phyloP scores from a whole-genome alignment of 495 filamentous ascomycete species.

The Melanomma pulvis-pyrius region DNA sequence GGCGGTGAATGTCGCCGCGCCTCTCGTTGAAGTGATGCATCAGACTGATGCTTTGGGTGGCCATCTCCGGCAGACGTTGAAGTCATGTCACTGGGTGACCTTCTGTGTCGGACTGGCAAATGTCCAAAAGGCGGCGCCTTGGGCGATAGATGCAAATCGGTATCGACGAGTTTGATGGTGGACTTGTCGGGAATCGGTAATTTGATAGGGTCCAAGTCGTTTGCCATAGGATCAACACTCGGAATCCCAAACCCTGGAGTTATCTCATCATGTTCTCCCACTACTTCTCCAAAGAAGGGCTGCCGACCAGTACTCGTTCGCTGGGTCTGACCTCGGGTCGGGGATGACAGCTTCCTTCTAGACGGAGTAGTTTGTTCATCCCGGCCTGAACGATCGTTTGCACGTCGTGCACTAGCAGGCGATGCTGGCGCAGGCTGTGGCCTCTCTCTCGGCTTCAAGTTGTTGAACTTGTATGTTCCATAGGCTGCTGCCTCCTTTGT shows the following conservation, averaged over 20 bases:
- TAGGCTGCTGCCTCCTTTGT: conserved; percentile 30
- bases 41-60: neutral
- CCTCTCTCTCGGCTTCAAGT: conserved; percentile 36
- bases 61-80: neutral
- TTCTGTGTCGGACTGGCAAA: neutral
- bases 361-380: conserved; percentile 17
- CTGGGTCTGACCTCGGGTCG: conserved; percentile 9
- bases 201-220: neutral
- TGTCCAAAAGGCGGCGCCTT: neutral
- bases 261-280: conserved; percentile 26
- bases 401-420: conserved; percentile 14
- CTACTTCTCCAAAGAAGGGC: conserved; percentile 38
- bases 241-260: conserved; percentile 35
- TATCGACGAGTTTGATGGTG: neutral
- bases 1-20: conserved; percentile 29
- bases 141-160: conserved; percentile 2
- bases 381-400: conserved; percentile 13
- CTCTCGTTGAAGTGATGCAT: conserved; percentile 4
- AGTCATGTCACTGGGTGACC: conserved; percentile 6
- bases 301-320: conserved; percentile 1
- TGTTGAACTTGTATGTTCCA: conserved; percentile 36
- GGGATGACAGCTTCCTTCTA: conserved; percentile 17
- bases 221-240: neutral
- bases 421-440: conserved; percentile 34
- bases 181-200: conserved; percentile 1